These are phyloP conservation scores for Poterioochromonas sp. DNA, from an alignment of 352 stramenopile species.

Conservation along the genomic window DNA sequence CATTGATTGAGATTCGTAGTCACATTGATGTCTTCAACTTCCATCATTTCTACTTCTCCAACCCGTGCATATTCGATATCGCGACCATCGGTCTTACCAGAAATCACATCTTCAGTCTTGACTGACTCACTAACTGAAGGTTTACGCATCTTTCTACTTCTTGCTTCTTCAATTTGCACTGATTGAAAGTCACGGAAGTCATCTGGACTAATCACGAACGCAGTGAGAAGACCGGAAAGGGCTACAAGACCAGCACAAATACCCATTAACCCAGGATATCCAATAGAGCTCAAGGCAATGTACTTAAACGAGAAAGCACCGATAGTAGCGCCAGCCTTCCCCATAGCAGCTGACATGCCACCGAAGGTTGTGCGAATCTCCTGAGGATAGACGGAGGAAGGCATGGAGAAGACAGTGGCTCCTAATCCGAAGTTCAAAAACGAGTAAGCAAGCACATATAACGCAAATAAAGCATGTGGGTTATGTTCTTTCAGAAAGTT, in stretches of 20 bases:
- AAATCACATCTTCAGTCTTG: no score
- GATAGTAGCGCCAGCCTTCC: constrained; percentile 60
- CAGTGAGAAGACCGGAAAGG: no score
- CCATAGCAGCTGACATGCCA: constrained; percentile 58
- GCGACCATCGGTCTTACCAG: no score
- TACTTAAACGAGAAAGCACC: constrained; percentile 45
- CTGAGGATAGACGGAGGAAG: constrained; percentile 63
- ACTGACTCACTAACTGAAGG: no score
- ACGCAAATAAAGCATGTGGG: not conserved
- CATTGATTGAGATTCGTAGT: no score
- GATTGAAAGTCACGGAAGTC: no score
- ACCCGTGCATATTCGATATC: no score
- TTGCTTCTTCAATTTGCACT: no score
- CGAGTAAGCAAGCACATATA: constrained; percentile 51
- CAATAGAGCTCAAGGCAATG: not conserved
- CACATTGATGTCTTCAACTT: no score
- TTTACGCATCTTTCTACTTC: no score
- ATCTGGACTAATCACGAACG: no score
- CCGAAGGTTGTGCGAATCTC: constrained; percentile 59
- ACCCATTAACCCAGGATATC: not conserved
- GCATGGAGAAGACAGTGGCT: constrained; percentile 59
- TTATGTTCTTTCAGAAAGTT: not conserved
- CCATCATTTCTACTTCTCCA: no score
- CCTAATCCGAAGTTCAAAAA: constrained; percentile 61
- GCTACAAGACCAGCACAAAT: not conserved